Evolutionary conservation across 306 rosid genomes (phyloP).

Genomic region (Quercus robur): DNA sequence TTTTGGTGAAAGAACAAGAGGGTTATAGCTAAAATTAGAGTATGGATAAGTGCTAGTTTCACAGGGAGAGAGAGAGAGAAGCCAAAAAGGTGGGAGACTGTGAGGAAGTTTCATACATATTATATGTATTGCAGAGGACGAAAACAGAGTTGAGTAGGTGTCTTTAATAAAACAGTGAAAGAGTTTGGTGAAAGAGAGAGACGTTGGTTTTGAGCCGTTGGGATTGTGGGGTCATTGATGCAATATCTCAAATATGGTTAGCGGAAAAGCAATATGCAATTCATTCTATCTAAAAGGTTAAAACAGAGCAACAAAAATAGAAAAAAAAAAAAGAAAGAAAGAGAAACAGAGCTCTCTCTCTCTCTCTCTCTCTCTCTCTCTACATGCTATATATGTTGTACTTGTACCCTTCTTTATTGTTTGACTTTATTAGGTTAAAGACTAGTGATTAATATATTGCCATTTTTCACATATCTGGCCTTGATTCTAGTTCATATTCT

Average conservation of each 20-base stretch:
- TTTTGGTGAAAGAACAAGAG: not conserved
- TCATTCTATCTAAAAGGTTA: not conserved
- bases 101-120: not conserved
- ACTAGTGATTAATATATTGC: not conserved
- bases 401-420: not conserved
- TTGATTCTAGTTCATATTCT: not conserved
- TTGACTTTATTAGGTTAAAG: not conserved
- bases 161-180: slow-evolving; percentile 22
- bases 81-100: not conserved
- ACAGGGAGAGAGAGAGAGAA: not conserved
- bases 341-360: not conserved
- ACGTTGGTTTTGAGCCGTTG: slow-evolving; percentile 33
- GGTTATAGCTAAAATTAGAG: not conserved
- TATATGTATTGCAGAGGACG: not conserved
- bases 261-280: not conserved
- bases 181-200: slow-evolving; percentile 26
- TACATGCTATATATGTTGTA: not conserved
- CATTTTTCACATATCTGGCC: not conserved
- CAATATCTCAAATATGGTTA: not conserved
- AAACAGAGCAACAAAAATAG: not conserved
- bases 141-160: slow-evolving; percentile 1
- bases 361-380: too few relatives aligned
- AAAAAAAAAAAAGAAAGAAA: too few relatives aligned
- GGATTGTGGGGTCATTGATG: slow-evolving; percentile 23
- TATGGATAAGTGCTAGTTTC: not conserved